A percentile compares a stretch with the other conserved stretches of the same genome.
Conservation (phyloP, 495 filamentous ascomycete species). For the Aspergillus sclerotiicarbonarius region DNA sequence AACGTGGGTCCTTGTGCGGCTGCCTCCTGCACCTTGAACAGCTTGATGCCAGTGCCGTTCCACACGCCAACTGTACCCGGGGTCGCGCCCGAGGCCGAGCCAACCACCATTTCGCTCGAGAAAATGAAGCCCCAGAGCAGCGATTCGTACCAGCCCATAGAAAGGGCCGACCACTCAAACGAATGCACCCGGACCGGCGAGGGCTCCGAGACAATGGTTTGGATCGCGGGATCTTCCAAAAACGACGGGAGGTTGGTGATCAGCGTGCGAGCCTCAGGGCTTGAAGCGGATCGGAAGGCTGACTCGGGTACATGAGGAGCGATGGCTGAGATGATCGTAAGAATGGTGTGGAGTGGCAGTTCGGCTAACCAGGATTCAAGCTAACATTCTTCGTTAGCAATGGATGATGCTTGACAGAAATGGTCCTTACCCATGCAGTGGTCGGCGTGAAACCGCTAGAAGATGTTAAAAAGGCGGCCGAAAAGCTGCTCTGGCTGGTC, state of each 20-base stretch:
- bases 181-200: constrained; percentile 75
- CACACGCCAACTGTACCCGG: constrained; percentile 88
- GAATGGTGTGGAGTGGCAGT: constrained; percentile 84
- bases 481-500: constrained; percentile 72
- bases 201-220: constrained; percentile 64
- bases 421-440: constrained; percentile 63
- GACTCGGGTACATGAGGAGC: constrained; percentile 45
- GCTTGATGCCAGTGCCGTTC: constrained; percentile 83
- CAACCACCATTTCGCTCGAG: constrained; percentile 80
- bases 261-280: constrained; percentile 32
- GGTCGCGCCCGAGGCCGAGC: constrained; percentile 48
- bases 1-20: constrained; percentile 76
- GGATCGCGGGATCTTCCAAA: constrained; percentile 58
- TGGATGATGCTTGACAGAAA: neutral
- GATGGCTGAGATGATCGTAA: constrained; percentile 69
- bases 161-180: constrained; percentile 92
- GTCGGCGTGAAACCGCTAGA: constrained; percentile 73
- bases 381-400: constrained; percentile 42
- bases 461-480: constrained; percentile 48
- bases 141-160: constrained; percentile 94
- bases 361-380: constrained; percentile 94
- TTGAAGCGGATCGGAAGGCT: constrained; percentile 29
- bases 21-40: constrained; percentile 88
- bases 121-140: constrained; percentile 97
- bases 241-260: constrained; percentile 58